Evolutionary conservation across 768 basidiomycete species (phyloP).

Genomic region (Rhodosporidiobolus odoratus): DNA sequence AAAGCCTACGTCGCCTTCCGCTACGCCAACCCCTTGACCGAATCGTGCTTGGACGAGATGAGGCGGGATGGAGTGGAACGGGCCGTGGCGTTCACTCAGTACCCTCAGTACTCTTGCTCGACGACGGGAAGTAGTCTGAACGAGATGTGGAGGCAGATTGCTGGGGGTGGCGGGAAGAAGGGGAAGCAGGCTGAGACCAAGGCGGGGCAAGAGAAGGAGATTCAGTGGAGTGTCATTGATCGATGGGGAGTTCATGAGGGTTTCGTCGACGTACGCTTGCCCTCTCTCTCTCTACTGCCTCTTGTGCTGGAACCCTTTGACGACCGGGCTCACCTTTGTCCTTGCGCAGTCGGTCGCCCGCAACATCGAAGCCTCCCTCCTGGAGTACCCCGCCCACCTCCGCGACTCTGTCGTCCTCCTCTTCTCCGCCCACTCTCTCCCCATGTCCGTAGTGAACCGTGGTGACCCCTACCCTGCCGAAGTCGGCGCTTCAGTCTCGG

Average conservation of each 20-base stretch:
- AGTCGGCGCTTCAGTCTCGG: constrained; percentile 86
- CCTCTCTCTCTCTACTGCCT: neutral
- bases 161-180: constrained; percentile 19
- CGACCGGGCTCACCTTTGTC: neutral
- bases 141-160: constrained; percentile 59
- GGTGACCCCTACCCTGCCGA: constrained; percentile 96
- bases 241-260: constrained; percentile 95
- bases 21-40: constrained; percentile 79
- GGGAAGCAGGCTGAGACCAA: constrained; percentile 44
- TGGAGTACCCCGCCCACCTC: constrained; percentile 65
- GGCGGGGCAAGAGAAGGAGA: constrained; percentile 58
- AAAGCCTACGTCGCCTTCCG: constrained; percentile 95
- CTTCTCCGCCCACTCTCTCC: constrained; percentile 95
- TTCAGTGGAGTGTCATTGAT: constrained; percentile 97
- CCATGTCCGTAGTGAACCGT: constrained; percentile 97
- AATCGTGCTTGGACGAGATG: constrained; percentile 74
- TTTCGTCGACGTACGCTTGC: constrained; percentile 71
- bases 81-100: constrained; percentile 94
- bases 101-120: constrained; percentile 97
- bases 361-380: constrained; percentile 74
- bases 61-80: constrained; percentile 81
- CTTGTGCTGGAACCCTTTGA: neutral
- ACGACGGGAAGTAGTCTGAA: constrained; percentile 97
- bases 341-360: constrained; percentile 72
- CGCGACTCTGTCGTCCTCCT: constrained; percentile 74